Conservation (phyloP, 768 basidiomycete genomes). For the Naganishia vishniacii region DNA sequence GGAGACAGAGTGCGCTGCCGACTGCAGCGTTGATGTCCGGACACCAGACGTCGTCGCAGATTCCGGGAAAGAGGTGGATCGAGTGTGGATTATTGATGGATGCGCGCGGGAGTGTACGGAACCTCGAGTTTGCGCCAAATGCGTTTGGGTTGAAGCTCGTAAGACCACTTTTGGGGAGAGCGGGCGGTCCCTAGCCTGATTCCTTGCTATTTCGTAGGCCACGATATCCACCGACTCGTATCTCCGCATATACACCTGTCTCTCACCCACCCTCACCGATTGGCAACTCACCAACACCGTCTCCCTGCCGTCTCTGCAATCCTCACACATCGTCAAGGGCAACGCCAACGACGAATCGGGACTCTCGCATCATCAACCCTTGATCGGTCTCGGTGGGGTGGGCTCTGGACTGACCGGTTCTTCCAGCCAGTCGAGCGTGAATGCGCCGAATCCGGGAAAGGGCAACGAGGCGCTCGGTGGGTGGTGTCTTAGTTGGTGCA, state of each 20-base stretch:
- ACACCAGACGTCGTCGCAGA: neutral
- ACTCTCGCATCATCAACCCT: neutral
- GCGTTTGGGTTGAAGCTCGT: conserved; percentile 85
- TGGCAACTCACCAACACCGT: conserved; percentile 43
- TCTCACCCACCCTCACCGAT: conserved; percentile 44
- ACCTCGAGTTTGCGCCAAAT: conserved; percentile 79
- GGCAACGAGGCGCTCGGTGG: conserved; percentile 78
- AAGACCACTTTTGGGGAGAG: conserved; percentile 35
- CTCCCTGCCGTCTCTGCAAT: conserved; percentile 40
- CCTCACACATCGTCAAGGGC: conserved; percentile 27
- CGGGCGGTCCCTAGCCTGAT: neutral
- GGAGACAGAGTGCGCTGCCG: neutral
- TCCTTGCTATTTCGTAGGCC: conserved; percentile 55
- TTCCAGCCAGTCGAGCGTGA: neutral
- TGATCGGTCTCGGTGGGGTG: neutral
- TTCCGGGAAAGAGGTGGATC: conserved; percentile 56
- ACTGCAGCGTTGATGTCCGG: neutral
- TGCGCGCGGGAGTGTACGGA: conserved; percentile 75
- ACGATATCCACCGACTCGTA: conserved; percentile 80
- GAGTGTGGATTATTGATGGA: conserved; percentile 72
- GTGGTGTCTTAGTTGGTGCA: conserved; percentile 93
- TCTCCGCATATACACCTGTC: conserved; percentile 74
- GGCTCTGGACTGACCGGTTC: neutral
- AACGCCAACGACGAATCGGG: conserved; percentile 28
- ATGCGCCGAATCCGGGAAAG: conserved; percentile 23